phyloP scores from a whole-genome alignment of 805 yeast species.

The Groenewaldozyma tartarivorans region DNA sequence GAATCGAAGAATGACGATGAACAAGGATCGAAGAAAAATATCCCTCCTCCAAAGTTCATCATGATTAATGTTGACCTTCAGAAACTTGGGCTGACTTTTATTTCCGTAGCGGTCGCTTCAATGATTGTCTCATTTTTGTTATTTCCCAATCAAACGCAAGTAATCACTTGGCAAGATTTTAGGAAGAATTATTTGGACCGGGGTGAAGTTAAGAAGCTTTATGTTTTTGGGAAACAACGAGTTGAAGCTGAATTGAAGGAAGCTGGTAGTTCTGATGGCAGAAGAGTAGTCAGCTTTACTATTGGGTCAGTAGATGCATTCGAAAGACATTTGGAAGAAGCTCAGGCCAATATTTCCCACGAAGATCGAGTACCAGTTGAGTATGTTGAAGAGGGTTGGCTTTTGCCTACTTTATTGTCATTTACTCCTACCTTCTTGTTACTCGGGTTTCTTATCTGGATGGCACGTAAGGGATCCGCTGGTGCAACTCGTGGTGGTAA shows the following conservation, averaged over 20 bases:
- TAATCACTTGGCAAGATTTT: conserved; percentile 71
- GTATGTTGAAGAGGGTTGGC: conserved; percentile 59
- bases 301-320: conserved; percentile 82
- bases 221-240: conserved; percentile 60
- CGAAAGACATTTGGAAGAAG: conserved; percentile 69
- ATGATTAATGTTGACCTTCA: background rate
- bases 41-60: background rate
- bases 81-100: background rate
- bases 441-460: conserved; percentile 69
- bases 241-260: conserved; percentile 33
- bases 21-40: background rate
- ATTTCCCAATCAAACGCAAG: conserved; percentile 16
- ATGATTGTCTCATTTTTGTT: background rate
- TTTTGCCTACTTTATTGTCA: conserved; percentile 54
- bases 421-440: conserved; percentile 73
- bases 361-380: conserved; percentile 69
- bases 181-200: conserved; percentile 66
- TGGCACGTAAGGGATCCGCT: conserved; percentile 41
- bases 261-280: conserved; percentile 38
- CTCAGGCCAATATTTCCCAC: conserved; percentile 64
- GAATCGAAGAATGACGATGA: background rate
- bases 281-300: conserved; percentile 52
- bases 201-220: conserved; percentile 66
- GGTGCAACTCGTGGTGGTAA: conserved; percentile 32
- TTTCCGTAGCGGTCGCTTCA: background rate